Evolutionary conservation across 1,284 basidiomycete species (phyloP).

Genomic region (Salmacisia buchloeana): DNA sequence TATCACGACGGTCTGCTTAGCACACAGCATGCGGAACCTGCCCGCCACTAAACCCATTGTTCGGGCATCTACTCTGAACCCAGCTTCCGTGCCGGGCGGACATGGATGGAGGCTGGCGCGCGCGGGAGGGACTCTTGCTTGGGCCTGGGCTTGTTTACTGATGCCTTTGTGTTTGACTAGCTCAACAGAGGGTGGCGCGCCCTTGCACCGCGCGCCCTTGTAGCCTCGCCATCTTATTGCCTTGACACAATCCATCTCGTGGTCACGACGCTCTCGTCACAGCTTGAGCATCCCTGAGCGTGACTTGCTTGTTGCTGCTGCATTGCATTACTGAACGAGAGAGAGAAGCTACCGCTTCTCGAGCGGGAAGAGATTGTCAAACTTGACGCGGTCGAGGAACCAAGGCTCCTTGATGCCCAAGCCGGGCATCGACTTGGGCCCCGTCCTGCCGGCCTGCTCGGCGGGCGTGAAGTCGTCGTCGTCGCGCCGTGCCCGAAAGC

Average conservation of each 20-base stretch:
- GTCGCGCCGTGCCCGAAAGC: constrained; percentile 24
- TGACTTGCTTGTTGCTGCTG: no score
- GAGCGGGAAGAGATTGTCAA: constrained; percentile 27
- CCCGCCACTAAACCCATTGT: constrained; percentile 9
- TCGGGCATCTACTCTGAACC: constrained; percentile 9
- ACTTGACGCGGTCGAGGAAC: constrained; percentile 30
- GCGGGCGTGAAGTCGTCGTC: constrained; percentile 18
- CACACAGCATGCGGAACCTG: constrained; percentile 8
- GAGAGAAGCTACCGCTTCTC: background rate
- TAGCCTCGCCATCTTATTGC: no score
- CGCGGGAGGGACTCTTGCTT: no score
- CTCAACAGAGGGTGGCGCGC: no score
- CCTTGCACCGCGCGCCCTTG: background rate
- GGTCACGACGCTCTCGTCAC: no score
- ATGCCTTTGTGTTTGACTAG: no score
- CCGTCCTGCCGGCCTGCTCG: constrained; percentile 11
- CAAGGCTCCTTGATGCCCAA: constrained; percentile 26
- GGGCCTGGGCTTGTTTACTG: no score
- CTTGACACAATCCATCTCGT: background rate
- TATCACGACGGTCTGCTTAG: constrained; percentile 10
- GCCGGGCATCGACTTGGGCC: background rate
- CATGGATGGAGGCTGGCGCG: no score
- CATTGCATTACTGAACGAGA: background rate
- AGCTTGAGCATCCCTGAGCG: no score
- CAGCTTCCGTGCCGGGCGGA: no score